A percentile compares a stretch with the other conserved stretches of the same genome.
Conservation (phyloP, 768 basidiomycete genomes). For the Boletellus ananas region DNA sequence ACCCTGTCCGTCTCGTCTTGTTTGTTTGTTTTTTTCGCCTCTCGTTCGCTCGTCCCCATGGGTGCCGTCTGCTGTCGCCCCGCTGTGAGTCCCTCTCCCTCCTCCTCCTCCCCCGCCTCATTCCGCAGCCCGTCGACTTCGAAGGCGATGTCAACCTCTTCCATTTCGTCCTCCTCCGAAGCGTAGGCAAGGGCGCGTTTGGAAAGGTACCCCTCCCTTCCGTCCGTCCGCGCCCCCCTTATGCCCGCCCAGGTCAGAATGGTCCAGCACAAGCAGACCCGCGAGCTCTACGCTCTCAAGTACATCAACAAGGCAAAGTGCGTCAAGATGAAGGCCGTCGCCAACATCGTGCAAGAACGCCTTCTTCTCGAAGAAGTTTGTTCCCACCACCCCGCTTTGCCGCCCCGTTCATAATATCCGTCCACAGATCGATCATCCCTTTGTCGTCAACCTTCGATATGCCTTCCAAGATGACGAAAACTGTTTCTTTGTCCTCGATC, state of each 20-base stretch:
- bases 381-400: constrained; percentile 1
- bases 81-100: constrained; percentile 44
- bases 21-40: constrained; percentile 15
- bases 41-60: constrained; percentile 34
- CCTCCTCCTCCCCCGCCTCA: background rate
- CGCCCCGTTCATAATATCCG: background rate
- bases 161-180: constrained; percentile 90
- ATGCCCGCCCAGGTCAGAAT: constrained; percentile 78
- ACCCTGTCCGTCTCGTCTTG: background rate
- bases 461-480: constrained; percentile 99
- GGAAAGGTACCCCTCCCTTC: constrained; percentile 66
- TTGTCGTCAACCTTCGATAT: constrained; percentile 91
- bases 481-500: constrained; percentile 96
- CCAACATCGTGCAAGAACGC: constrained; percentile 96
- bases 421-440: constrained; percentile 89
- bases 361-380: constrained; percentile 89
- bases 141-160: constrained; percentile 95
- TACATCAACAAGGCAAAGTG: constrained; percentile 99
- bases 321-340: constrained; percentile 97
- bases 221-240: constrained; percentile 12
- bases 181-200: constrained; percentile 98
- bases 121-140: constrained; percentile 81
- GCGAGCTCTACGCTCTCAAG: constrained; percentile 94
- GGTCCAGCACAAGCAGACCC: constrained; percentile 98
- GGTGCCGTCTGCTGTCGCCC: constrained; percentile 85